Percentiles rank a stretch among this genome's conserved stretches.
Conservation (phyloP, 176 grass and related monocot genomes). For the Hyparrhenia diplandra region DNA sequence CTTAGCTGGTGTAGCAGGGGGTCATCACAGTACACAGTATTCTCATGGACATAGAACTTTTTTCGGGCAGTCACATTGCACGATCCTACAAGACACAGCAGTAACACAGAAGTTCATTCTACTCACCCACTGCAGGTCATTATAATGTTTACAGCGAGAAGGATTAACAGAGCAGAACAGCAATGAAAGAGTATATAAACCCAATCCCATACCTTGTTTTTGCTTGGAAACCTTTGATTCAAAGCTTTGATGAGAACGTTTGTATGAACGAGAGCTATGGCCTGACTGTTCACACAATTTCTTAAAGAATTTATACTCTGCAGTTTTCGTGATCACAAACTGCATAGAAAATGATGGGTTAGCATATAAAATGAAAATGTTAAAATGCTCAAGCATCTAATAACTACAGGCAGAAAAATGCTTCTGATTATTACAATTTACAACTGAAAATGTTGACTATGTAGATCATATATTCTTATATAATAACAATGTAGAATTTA, state of each 20-base stretch:
- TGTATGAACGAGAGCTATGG: constrained; percentile 28
- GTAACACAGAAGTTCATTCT: constrained; percentile 25
- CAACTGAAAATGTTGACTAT: not conserved
- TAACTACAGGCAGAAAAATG: not conserved
- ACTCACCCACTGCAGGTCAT: constrained; percentile 12
- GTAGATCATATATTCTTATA: not conserved
- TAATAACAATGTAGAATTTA: not conserved
- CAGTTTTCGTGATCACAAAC: constrained; percentile 52
- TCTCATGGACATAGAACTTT: constrained; percentile 37
- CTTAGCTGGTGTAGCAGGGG: constrained; percentile 32
- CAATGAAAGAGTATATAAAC: constrained; percentile 6
- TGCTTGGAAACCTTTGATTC: constrained; percentile 26
- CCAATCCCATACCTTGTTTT: not conserved
- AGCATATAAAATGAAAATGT: not conserved
- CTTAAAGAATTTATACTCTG: constrained; percentile 67
- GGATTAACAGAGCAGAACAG: not conserved
- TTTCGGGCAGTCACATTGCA: constrained; percentile 16
- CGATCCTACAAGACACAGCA: constrained; percentile 46
- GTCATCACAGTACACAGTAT: constrained; percentile 17
- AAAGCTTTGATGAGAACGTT: constrained; percentile 21
- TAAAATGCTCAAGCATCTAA: constrained; percentile 4
- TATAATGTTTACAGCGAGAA: constrained; percentile 16
- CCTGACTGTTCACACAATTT: constrained; percentile 53
- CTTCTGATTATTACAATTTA: constrained; percentile 1
- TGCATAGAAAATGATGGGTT: constrained; percentile 34